Conservation (phyloP, 139 green algal species). For the Spirogloea muscicola region DNA sequence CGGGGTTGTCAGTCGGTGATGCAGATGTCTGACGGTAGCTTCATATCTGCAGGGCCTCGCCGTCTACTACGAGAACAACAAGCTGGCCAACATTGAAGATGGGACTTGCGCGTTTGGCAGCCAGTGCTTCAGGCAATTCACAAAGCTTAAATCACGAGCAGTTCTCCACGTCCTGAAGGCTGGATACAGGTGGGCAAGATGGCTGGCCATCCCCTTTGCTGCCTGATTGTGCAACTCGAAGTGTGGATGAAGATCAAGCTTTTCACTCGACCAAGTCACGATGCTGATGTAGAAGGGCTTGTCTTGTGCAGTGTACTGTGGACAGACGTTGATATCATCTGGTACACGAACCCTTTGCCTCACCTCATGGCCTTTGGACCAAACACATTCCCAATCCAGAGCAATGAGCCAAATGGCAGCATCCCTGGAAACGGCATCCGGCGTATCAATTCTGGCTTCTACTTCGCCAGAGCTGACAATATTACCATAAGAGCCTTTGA, state of each 20-base stretch:
- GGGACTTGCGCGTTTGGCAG: background rate
- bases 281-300: no score
- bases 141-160: constrained; percentile 8
- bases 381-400: constrained; percentile 27
- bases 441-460: constrained; percentile 28
- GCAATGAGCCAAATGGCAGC: constrained; percentile 6
- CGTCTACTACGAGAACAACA: constrained; percentile 21
- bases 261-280: no score
- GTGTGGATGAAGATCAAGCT: no score
- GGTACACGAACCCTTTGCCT: constrained; percentile 21
- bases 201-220: no score
- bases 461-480: constrained; percentile 9
- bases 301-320: constrained; percentile 33
- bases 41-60: constrained; percentile 22
- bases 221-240: no score
- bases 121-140: constrained; percentile 7
- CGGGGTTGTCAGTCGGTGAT: no score
- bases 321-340: constrained; percentile 36
- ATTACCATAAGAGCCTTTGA: constrained; percentile 7
- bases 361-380: constrained; percentile 19
- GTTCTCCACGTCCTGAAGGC: constrained; percentile 5
- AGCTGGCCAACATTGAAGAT: background rate
- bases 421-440: constrained; percentile 6
- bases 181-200: no score
- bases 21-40: no score